Conservation (phyloP, 352 stramenopile species). For the Phytophthora multivora region DNA sequence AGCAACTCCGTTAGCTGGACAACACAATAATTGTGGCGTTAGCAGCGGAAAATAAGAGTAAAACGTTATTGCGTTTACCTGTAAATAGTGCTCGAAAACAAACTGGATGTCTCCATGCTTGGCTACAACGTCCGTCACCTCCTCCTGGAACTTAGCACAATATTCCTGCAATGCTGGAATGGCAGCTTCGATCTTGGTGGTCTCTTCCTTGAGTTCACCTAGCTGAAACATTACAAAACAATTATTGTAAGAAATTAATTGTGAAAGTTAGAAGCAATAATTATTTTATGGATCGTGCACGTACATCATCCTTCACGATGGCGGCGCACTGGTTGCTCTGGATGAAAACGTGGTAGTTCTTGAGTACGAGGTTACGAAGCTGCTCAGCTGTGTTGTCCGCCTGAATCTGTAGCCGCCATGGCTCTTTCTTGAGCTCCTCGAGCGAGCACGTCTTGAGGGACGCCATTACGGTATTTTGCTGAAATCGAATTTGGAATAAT, state of each 20-base stretch:
- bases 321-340: slow-evolving; percentile 88
- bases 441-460: slow-evolving; percentile 66
- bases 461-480: slow-evolving; percentile 11
- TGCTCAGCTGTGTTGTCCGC: slow-evolving; percentile 80
- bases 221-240: slow-evolving; percentile 38
- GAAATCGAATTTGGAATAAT: background rate
- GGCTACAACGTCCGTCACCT: slow-evolving; percentile 58
- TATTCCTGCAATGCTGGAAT: slow-evolving; percentile 67
- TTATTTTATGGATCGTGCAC: slow-evolving; percentile 4
- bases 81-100: slow-evolving; percentile 90
- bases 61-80: slow-evolving; percentile 37
- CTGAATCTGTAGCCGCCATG: slow-evolving; percentile 79
- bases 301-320: slow-evolving; percentile 80
- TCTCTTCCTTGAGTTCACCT: slow-evolving; percentile 74
- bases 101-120: slow-evolving; percentile 88
- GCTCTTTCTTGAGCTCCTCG: slow-evolving; percentile 87
- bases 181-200: slow-evolving; percentile 41
- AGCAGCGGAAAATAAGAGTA: background rate
- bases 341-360: slow-evolving; percentile 93
- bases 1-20: slow-evolving; percentile 95
- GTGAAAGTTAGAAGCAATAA: background rate
- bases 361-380: slow-evolving; percentile 79
- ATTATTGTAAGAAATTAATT: slow-evolving; percentile 11
- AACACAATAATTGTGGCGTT: background rate
- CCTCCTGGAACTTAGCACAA: slow-evolving; percentile 56